Base-by-base conservation (phyloP, 2,329 filamentous ascomycete species). In the Talaromyces sp. region DNA sequence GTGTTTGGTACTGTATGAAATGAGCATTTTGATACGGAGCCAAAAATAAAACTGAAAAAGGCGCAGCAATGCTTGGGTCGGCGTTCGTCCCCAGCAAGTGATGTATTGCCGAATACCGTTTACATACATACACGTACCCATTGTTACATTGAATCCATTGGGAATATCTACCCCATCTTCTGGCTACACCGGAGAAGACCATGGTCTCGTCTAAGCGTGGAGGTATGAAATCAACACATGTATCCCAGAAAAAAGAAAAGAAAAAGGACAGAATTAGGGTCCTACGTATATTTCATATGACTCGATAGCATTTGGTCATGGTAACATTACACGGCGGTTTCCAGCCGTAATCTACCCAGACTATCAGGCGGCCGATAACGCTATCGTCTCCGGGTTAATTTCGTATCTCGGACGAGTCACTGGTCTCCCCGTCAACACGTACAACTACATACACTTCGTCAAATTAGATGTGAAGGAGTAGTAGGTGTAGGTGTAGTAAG, bases 361-460 rank as follows among this genome's bases (percentile, higher is more conserved):
- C 11, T 28, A 36, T 9, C 54, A 31, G 15, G 31, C 39, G 54
- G 54, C 54, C 54, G 54, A 56, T 50, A 50, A 48, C 54, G 54
- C 54, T 39, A 52, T 36, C 33, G 33, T n/a, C 48, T 37, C 52
- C 52, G 52, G 39, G 17, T 45, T 54, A 45, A 54, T 36, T 54
- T 54, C 52, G 52, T 45, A 6, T 19, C 13, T 40, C 54, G 54
- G 54, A 56, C 54, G 41, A 39, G 54, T n/a, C 35, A 36, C 54
- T 35, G 21, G 25, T 46, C 54, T 56, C 54, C 53, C 54, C 54
- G 54, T 37, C 10, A 21, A 41, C 25, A 3, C 25, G 3, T 28
- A 28, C 7, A 28, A 3, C 25, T 28, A 28, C 7, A n/a, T n/a
- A n/a, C n/a, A n/a, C n/a, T n/a, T n/a, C n/a, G n/a, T n/a, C n/a